Conservation (phyloP, 2,329 filamentous ascomycete genomes). For the Aspergillus costaricaensis region DNA sequence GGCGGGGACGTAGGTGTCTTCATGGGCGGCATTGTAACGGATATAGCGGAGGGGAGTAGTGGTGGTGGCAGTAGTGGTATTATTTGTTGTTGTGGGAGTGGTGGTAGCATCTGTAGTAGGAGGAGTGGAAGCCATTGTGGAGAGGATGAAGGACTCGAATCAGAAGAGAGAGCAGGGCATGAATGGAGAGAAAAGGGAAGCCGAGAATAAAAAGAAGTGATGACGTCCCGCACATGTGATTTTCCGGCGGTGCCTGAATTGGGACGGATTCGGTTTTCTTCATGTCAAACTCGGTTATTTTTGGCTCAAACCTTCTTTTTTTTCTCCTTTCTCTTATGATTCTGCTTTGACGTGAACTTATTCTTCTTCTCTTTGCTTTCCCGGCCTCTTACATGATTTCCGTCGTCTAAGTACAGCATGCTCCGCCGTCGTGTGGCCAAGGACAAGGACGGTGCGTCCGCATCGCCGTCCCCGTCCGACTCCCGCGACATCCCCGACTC, state of each 20-base stretch:
- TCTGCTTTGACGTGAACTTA: neutral
- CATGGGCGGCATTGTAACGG: conserved; percentile 61
- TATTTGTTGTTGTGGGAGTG: neutral
- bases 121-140: conserved; percentile 34
- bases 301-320: conserved; percentile 1
- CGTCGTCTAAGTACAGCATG: conserved; percentile 20
- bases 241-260: conserved; percentile 3
- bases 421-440: conserved; percentile 47
- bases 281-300: neutral
- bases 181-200: neutral
- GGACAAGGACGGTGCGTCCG: conserved; percentile 37
- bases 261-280: neutral
- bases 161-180: neutral
- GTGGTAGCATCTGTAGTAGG: conserved; percentile 11
- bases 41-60: conserved; percentile 54
- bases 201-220: neutral
- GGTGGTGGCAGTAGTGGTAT: conserved; percentile 8
- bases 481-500: conserved; percentile 20
- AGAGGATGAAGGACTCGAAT: neutral
- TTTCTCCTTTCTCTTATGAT: neutral
- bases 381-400: neutral
- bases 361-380: neutral
- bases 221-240: conserved; percentile 15
- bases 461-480: conserved; percentile 27
- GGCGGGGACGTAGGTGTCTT: conserved; percentile 71